Base-by-base conservation (phyloP, 495 filamentous ascomycete species). In the Friedmanniomyces endolithicus region DNA sequence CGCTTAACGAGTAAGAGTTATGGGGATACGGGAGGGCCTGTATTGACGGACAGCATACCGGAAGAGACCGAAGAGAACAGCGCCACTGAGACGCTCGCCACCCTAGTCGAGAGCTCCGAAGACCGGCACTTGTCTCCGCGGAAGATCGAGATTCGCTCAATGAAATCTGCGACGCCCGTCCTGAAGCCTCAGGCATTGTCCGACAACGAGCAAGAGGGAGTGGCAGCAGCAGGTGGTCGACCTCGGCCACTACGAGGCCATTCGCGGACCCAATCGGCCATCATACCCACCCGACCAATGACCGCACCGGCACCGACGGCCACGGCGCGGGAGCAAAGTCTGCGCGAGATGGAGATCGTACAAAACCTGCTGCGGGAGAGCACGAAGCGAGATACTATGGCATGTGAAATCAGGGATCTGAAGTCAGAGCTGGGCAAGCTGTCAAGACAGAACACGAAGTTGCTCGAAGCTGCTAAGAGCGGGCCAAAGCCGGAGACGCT, bases 261-360 rank as follows among this genome's bases (percentile, higher is more conserved):
- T 31, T 50, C 51, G 1, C 49, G 59, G 6, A 52, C 59, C 11
- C 59, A 62, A 31, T 62, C 59, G 17, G 59, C 55, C 7, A 14
- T 43, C 11, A 39, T 62, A 12, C 41, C 35, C 7, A 8, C 31
- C 20, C 54, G 50, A 35, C 53, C 53, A 9, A 40, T 35, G 9
- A 48, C 58, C 1, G 41, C 52, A 11, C 49, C 49, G 14, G 34
- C 14, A 20, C 37, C 25, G 8, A 16, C 25, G 6, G 22, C 53
- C 17, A 43, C 14, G 16, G 39, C 19, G 31, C 45, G 33, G 11
- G 43, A 56, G 45, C 46, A 51, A 23, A 43, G 39, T 23, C 6
- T 50, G 33, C 54, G 48, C 14, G 59, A 62, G 24, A 62, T 53
- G 55, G 50, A 58, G 39, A 37, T 56, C n/a, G 22, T 62, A 27